Conservation (phyloP, 257 asterid species). For the Nicotiana paniculata region DNA sequence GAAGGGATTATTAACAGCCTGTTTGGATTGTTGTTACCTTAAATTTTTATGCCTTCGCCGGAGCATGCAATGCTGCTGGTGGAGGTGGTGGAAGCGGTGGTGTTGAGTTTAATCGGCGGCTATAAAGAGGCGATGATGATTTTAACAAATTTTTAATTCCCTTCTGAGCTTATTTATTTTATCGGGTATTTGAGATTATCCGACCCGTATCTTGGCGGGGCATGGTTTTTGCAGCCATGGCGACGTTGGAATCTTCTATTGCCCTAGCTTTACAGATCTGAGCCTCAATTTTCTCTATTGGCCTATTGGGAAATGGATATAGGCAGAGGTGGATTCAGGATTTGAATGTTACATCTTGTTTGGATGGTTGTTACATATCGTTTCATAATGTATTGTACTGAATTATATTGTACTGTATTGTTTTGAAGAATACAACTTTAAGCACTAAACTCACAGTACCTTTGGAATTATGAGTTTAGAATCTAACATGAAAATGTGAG, state of each 20-base stretch:
- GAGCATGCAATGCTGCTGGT: neutral
- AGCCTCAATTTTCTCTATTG: neutral
- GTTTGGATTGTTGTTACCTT: neutral
- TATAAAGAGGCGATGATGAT: constrained; percentile 3
- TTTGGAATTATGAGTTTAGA: too few relatives aligned
- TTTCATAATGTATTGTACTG: too few relatives aligned
- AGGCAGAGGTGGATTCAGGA: too few relatives aligned
- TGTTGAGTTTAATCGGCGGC: neutral
- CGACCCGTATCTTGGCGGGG: constrained; percentile 23
- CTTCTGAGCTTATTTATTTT: neutral
- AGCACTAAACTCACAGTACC: too few relatives aligned
- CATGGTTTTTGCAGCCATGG: constrained; percentile 27
- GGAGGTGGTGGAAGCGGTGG: neutral
- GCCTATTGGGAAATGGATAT: neutral
- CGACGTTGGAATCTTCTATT: neutral
- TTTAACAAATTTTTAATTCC: neutral
- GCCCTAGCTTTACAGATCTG: neutral
- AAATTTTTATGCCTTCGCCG: neutral
- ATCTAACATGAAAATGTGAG: constrained; percentile 4
- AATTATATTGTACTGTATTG: too few relatives aligned
- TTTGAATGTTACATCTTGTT: too few relatives aligned
- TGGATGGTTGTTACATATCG: too few relatives aligned
- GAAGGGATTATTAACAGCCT: too few relatives aligned
- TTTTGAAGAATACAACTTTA: neutral
- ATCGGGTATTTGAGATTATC: neutral